Evolutionary conservation across 257 asterid species (phyloP).

Genomic region (Petrea volubilis): DNA sequence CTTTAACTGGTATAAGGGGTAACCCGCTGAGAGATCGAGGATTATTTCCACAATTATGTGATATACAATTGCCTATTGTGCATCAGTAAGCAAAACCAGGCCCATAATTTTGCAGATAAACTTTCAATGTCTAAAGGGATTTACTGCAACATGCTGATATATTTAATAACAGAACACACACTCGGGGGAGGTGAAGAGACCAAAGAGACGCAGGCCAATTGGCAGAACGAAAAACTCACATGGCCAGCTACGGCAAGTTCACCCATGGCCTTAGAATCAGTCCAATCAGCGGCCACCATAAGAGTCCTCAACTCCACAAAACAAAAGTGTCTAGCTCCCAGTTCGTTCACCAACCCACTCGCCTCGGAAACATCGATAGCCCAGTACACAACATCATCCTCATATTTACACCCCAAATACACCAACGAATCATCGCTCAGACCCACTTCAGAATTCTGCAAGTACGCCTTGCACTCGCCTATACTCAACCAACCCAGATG

Average conservation of each 20-base stretch:
- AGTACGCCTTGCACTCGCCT: slow-evolving; percentile 58
- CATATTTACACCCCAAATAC: slow-evolving; percentile 69
- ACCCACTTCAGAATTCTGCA: slow-evolving; percentile 60
- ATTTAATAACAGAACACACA: background rate
- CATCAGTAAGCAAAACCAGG: background rate
- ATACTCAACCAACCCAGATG: slow-evolving; percentile 80
- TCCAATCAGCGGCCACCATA: slow-evolving; percentile 99
- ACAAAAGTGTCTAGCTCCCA: slow-evolving; percentile 65
- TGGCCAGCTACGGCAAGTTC: slow-evolving; percentile 94
- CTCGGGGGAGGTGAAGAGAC: too few species aligned
- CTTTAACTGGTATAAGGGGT: background rate
- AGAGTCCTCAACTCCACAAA: slow-evolving; percentile 95
- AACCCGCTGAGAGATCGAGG: background rate
- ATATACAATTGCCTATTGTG: background rate
- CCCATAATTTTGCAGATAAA: background rate
- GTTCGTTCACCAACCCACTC: slow-evolving; percentile 49
- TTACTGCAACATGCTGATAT: background rate
- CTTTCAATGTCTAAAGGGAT: background rate
- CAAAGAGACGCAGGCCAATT: background rate
- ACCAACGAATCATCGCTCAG: slow-evolving; percentile 72
- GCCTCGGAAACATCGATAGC: slow-evolving; percentile 85
- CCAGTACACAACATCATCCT: slow-evolving; percentile 83
- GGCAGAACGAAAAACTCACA: slow-evolving; percentile 42
- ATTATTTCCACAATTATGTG: background rate
- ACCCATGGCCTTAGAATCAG: slow-evolving; percentile 69